Percentiles rank a stretch among this genome's conserved stretches.
These are phyloP conservation scores for Tausonia pullulans DNA, from an alignment of 1,284 basidiomycete species.

Conservation along the genomic window DNA sequence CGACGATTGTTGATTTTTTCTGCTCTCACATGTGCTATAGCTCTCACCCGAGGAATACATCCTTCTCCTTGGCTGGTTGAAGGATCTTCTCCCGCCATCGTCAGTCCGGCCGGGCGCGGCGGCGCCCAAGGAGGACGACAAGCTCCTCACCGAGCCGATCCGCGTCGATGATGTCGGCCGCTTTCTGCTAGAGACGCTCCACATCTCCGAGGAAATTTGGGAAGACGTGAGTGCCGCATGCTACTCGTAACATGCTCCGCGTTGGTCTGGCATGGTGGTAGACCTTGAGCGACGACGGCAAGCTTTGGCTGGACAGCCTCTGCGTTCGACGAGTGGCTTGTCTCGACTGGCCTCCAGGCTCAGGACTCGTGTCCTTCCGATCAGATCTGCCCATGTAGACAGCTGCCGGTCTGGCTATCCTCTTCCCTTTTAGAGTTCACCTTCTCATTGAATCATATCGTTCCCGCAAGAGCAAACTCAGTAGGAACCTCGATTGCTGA, in stretches of 20 bases:
- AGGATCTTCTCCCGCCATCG: slow-evolving; percentile 2
- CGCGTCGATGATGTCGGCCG: slow-evolving; percentile 14
- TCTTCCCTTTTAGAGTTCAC: background rate
- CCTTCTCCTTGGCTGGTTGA: background rate
- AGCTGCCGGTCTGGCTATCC: background rate
- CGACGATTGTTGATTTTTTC: background rate
- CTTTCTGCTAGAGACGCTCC: slow-evolving; percentile 5
- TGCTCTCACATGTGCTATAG: background rate
- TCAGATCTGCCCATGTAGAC: background rate
- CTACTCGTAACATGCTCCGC: too few species aligned
- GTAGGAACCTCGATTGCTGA: background rate
- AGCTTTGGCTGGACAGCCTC: too few species aligned
- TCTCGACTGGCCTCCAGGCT: too few species aligned
- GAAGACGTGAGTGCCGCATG: slow-evolving; percentile 8
- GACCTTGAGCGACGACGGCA: too few species aligned
- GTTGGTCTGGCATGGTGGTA: too few species aligned
- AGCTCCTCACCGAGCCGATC: background rate
- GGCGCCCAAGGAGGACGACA: background rate
- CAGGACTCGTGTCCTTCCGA: too few species aligned
- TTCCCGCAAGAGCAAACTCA: too few species aligned
- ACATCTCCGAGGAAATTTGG: slow-evolving; percentile 6
- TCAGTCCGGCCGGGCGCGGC: too few species aligned
- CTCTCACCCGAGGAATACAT: slow-evolving; percentile 13
- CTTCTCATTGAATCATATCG: background rate
- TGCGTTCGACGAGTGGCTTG: too few species aligned